Conservation (phyloP, 225 moss, liverwort and hornwort species). For the Rhytidiadelphus loreus region DNA sequence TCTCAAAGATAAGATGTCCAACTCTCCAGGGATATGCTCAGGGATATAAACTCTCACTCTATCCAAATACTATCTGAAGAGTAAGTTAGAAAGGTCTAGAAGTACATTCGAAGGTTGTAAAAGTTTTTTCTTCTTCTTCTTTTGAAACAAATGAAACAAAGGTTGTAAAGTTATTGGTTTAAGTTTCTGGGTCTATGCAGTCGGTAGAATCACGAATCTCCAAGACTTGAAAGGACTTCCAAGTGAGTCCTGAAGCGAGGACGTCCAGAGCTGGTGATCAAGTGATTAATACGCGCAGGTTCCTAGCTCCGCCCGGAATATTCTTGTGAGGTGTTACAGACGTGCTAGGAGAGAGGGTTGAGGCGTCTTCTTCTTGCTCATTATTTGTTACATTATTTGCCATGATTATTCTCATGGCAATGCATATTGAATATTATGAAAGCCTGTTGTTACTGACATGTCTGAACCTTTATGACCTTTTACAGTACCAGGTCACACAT, state of each 20-base stretch:
- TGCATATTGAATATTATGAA: not conserved
- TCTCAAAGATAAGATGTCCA: no score
- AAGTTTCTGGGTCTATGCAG: not conserved
- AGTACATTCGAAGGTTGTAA: not conserved
- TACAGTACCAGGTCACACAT: not conserved
- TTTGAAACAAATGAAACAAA: no score
- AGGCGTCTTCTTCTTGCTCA: not conserved
- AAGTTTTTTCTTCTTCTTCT: no score
- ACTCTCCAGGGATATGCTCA: not conserved
- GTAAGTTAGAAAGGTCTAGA: not conserved
- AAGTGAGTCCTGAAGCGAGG: not conserved
- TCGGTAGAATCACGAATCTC: not conserved
- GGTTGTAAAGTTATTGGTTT: not conserved
- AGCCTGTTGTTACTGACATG: not conserved
- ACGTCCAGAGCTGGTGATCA: not conserved
- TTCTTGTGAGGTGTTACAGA: not conserved
- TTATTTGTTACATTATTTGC: constrained; percentile 7
- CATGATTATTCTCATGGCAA: not conserved
- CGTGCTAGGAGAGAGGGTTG: not conserved
- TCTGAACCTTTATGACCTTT: not conserved
- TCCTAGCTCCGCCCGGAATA: not conserved
- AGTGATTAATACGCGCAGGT: not conserved
- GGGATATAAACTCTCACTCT: not conserved
- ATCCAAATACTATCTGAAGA: not conserved
- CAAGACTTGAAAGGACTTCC: not conserved